phyloP scores from a whole-genome alignment of 257 asterid species.

The Sherardia arvensis region DNA sequence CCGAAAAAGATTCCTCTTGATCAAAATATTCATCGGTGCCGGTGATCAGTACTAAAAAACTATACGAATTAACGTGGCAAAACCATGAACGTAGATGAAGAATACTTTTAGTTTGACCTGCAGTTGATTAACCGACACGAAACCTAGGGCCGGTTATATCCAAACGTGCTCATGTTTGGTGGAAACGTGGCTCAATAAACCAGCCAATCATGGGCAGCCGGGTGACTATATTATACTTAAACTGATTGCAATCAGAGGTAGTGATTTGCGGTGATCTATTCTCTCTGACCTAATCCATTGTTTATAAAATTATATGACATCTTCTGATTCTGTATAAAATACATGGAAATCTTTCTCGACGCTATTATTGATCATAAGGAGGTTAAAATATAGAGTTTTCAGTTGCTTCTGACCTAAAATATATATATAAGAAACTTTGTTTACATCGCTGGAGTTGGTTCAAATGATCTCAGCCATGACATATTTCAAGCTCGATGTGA shows the following conservation, averaged over 20 bases:
- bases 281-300: neutral
- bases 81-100: neutral
- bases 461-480: slow-evolving; percentile 5
- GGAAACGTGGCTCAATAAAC: neutral
- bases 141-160: neutral
- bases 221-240: neutral
- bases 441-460: neutral
- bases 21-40: neutral
- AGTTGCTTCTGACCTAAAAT: neutral
- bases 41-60: too few relatives aligned
- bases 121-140: neutral
- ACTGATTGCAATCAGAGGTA: neutral
- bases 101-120: neutral
- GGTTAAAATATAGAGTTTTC: neutral
- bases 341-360: neutral
- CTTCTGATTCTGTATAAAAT: neutral
- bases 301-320: neutral
- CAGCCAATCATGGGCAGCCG: neutral
- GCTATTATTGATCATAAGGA: neutral
- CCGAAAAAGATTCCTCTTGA: neutral
- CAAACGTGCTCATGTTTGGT: neutral
- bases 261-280: neutral
- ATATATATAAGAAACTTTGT: too few relatives aligned
- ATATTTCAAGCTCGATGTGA: too few relatives aligned
- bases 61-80: neutral